phyloP scores from a whole-genome alignment of 2,329 filamentous ascomycete genomes.

The Aspergillus costaricaensis region DNA sequence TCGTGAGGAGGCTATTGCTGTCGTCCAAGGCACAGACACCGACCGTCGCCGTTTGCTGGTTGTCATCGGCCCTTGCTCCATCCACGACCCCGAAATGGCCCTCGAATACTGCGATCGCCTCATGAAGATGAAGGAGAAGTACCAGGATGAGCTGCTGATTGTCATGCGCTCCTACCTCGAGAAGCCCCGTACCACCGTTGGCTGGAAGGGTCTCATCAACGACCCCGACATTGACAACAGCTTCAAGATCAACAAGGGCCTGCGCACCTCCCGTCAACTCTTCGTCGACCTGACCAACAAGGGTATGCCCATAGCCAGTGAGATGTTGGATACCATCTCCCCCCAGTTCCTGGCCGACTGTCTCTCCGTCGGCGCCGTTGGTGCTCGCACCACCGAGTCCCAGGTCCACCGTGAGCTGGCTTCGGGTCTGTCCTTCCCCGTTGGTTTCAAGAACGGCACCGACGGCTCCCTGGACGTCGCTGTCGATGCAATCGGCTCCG shows the following conservation, averaged over 20 bases:
- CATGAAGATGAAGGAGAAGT: slow-evolving; percentile 78
- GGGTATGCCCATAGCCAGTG: slow-evolving; percentile 94
- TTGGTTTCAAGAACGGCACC: slow-evolving; percentile 99
- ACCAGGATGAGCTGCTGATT: slow-evolving; percentile 85
- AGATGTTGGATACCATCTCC: slow-evolving; percentile 98
- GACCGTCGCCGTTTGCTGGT: slow-evolving; percentile 65
- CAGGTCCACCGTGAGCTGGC: slow-evolving; percentile 95
- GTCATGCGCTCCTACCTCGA: slow-evolving; percentile 98
- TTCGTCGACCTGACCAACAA: slow-evolving; percentile 88
- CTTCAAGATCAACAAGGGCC: slow-evolving; percentile 98
- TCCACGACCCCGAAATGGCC: slow-evolving; percentile 89
- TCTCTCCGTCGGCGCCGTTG: slow-evolving; percentile 87
- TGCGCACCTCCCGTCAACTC: slow-evolving; percentile 81
- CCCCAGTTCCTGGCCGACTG: slow-evolving; percentile 95
- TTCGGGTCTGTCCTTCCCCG: slow-evolving; percentile 91
- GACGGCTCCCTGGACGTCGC: slow-evolving; percentile 87
- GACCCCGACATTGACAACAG: slow-evolving; percentile 98
- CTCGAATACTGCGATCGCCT: slow-evolving; percentile 90
- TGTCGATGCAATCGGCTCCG: slow-evolving; percentile 92
- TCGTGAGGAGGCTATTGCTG: slow-evolving; percentile 61
- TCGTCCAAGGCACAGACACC: slow-evolving; percentile 62
- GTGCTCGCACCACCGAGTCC: slow-evolving; percentile 93
- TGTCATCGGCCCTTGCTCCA: slow-evolving; percentile 92
- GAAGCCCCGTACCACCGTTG: slow-evolving; percentile 96
- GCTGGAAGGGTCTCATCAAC: slow-evolving; percentile 99